Evolutionary conservation across 441 rosid genomes (phyloP).

Genomic region (Aquilaria agallochum): DNA sequence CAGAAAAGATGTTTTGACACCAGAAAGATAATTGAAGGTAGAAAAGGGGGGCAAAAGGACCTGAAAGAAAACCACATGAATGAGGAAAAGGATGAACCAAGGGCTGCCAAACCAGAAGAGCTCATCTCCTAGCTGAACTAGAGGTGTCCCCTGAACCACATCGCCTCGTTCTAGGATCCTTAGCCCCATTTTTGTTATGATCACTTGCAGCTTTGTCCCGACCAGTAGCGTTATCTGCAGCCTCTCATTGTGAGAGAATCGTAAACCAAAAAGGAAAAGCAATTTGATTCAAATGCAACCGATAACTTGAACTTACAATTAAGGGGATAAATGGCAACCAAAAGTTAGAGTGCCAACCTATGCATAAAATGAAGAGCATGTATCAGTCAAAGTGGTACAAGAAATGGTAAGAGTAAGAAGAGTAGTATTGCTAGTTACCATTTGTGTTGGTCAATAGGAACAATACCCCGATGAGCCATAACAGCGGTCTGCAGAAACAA

Average conservation of each 20-base stretch:
- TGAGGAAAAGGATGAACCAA: constrained; percentile 72
- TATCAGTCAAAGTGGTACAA: background rate
- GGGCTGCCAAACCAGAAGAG: constrained; percentile 97
- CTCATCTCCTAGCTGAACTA: constrained; percentile 85
- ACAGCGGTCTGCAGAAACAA: constrained; percentile 50
- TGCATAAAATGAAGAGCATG: constrained; percentile 4
- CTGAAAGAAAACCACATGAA: constrained; percentile 86
- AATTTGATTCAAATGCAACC: too few relatives aligned
- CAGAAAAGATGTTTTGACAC: background rate
- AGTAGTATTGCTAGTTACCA: constrained; percentile 35
- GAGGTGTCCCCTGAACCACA: constrained; percentile 88
- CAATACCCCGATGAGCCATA: constrained; percentile 74
- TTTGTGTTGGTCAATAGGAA: constrained; percentile 69
- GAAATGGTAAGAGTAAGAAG: background rate
- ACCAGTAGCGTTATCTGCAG: constrained; percentile 63
- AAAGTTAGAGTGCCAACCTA: constrained; percentile 66
- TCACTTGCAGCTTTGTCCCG: constrained; percentile 81
- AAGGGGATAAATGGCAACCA: constrained; percentile 93
- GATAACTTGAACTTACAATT: constrained; percentile 46
- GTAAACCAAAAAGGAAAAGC: too few relatives aligned
- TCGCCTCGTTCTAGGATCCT: constrained; percentile 79
- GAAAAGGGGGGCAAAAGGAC: constrained; percentile 21
- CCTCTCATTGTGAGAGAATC: too few relatives aligned
- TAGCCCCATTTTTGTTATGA: constrained; percentile 83
- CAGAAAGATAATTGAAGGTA: too few relatives aligned